A percentile compares a stretch with the other conserved stretches of the same genome.
These are phyloP conservation scores for Blastocystis sp. DNA, from an alignment of 352 stramenopile genomes.

Conservation along the genomic window DNA sequence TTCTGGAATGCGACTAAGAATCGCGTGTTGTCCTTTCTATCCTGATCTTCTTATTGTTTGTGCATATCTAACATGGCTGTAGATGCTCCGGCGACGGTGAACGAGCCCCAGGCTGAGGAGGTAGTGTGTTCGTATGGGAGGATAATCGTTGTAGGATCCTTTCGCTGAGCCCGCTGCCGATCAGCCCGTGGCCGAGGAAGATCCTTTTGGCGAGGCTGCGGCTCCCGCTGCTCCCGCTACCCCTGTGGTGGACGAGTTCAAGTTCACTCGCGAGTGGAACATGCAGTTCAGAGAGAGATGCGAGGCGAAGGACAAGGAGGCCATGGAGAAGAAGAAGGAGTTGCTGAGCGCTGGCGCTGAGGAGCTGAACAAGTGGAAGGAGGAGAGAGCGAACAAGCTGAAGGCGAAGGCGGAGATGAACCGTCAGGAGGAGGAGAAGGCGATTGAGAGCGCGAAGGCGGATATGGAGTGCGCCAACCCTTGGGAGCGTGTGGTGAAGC, in stretches of 20 bases:
- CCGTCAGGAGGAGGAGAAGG: constrained; percentile 70
- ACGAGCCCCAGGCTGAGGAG: neutral
- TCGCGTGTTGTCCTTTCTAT: neutral
- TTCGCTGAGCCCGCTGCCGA: constrained; percentile 43
- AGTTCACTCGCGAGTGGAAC: constrained; percentile 72
- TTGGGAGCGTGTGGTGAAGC: constrained; percentile 75
- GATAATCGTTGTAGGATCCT: constrained; percentile 51
- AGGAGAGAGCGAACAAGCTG: constrained; percentile 72
- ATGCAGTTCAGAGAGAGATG: constrained; percentile 72
- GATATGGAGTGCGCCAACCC: constrained; percentile 73
- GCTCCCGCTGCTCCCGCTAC: neutral
- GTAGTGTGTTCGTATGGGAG: neutral
- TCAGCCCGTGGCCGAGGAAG: neutral
- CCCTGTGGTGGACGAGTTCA: constrained; percentile 68
- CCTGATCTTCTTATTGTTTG: constrained; percentile 12
- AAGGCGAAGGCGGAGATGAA: constrained; percentile 67
- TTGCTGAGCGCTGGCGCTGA: constrained; percentile 67
- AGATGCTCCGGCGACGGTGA: constrained; percentile 16
- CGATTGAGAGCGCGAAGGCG: constrained; percentile 69
- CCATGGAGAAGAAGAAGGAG: constrained; percentile 72
- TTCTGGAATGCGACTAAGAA: too few relatives aligned
- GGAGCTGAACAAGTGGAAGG: constrained; percentile 73
- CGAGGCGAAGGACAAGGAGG: constrained; percentile 66
- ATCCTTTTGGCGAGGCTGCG: constrained; percentile 64
- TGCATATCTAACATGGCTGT: constrained; percentile 4